Base-by-base conservation (phyloP, 768 basidiomycete genomes). In the Tricholoma terreum region DNA sequence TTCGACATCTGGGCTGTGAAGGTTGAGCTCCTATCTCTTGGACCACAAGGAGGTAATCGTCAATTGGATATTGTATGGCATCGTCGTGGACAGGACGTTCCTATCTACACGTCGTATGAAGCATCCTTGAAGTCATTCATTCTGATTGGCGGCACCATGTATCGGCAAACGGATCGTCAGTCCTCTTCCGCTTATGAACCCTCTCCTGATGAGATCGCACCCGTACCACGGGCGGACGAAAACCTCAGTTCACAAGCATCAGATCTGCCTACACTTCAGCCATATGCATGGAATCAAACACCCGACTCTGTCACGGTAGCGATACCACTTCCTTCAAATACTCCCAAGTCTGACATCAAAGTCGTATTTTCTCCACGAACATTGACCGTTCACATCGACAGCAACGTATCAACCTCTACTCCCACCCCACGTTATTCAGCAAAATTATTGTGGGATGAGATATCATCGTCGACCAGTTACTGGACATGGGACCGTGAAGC, bases 281-380 rank as follows among this genome's bases (percentile, higher is more conserved):
- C 94, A 0, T 98, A 94, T 71, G 92, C 92, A 1, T 99, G 96
- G 96, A 91, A 86, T 0, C 96, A 99, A 67, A 86, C 88, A 4
- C 69, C 83, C 1, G 92, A 94, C 67, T 84, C 90, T 0, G 76
- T 98, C 50, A 94, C 91, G 0, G 71, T 98, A 42, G 87, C 86
- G 0, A 86, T 98, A 66, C 85, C 92, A 5, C 78, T 97, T n/a
- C 92, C 92, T 1, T 81, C 89, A 0, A 77, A 73, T 51, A 90
- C 85, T 0, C 69, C 79, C 1, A 87, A 84, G 58, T 77, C 79
- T 21, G 75, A 77, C 43, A 90, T 96, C 68, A 82, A 77, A 60
- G 84, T 92, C 36, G 71, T 76, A 0, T 87, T 95, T 68, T 82
- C 86, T 7, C 73, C 79, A 5, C 80, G 80, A 58, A 82, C 84